Base-by-base conservation (phyloP, 306 rosid species). In the Echinosophora koreensis region DNA sequence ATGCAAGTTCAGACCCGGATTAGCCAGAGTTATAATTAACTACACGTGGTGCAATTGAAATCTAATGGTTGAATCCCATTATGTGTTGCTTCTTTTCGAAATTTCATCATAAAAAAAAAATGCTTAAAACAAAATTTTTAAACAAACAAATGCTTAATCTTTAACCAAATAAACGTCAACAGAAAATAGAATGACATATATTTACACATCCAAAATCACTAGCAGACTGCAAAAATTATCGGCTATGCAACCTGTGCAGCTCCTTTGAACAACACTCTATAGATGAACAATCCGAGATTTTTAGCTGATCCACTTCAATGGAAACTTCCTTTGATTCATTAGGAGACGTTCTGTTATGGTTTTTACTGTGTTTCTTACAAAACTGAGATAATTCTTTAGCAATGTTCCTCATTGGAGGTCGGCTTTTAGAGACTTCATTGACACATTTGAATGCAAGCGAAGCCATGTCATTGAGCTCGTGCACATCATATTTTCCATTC, bases 361-460 rank as follows among this genome's bases (percentile, higher is more conserved):
- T 73, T 39, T 12, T 42, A 49, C 37, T 55, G 17, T n/a, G 74
- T 54, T 58, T 57, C 77, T 73, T 82, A 73, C 35, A 15, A 66
- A 83, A 63, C 27, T 64, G 77, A 70, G 81, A 81, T 66, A 86
- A 63, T 69, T 34, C 55, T 66, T 66, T 80, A 74, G 54, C 87
- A 16, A 70, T 47, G 4, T 69, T 73, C 42, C 74, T 57, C 75
- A 70, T 86, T 11, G 84, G 46, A 42, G 87, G 84, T 55, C 85
- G 79, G 8, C 27, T 35, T 78, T 69, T 30, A 18, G 88, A 82
- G 47, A 69, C 75, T 44, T 59, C 78, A 54, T 61, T 71, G 30
- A 82, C 84, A 66, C 86, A 86, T 79, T 75, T 76, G 63, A 82
- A 61, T 70, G 86, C 86, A 71, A 86, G 83, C n/a, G 84, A 75